Percentiles rank a stretch among this genome's conserved stretches.
Conservation (phyloP, 1,284 basidiomycete genomes). For the Neolentinus lepideus region DNA sequence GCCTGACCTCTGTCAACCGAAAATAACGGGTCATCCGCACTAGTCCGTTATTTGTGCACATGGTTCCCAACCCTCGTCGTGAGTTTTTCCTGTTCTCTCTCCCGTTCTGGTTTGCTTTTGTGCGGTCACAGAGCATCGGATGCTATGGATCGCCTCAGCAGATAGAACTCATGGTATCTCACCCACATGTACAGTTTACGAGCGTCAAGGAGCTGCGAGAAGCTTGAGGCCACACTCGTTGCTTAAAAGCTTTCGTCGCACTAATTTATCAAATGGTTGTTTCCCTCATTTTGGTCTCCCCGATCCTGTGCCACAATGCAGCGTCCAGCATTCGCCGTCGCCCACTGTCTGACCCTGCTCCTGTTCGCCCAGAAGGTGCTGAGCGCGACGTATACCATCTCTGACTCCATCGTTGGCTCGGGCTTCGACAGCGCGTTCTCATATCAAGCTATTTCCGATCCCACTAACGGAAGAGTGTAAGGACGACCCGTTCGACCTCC, state of each 20-base stretch:
- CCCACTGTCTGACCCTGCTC: not conserved
- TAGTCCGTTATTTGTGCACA: not conserved
- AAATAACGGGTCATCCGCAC: not conserved
- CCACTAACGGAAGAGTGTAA: slow-evolving; percentile 59
- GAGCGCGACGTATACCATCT: slow-evolving; percentile 31
- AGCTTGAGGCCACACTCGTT: not conserved
- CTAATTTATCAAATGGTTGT: not conserved
- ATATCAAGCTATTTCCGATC: slow-evolving; percentile 46
- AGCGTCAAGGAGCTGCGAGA: not conserved
- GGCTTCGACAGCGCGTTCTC: slow-evolving; percentile 43
- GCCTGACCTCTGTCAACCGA: not conserved
- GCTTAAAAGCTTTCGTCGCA: not conserved
- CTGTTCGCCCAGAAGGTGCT: not conserved
- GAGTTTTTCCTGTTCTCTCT: not conserved
- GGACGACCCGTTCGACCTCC: slow-evolving; percentile 10
- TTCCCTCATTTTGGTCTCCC: not conserved
- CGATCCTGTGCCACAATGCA: not conserved
- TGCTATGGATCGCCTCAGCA: not conserved
- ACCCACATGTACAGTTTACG: not conserved
- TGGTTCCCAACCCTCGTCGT: not conserved
- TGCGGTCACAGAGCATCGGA: not conserved
- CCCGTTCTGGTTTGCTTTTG: not conserved
- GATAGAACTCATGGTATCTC: not conserved
- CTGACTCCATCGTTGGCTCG: slow-evolving; percentile 39
- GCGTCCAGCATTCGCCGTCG: not conserved